These are phyloP conservation scores for Bonia amplexicaulis DNA, from an alignment of 176 grass and related monocot genomes.

Conservation along the genomic window DNA sequence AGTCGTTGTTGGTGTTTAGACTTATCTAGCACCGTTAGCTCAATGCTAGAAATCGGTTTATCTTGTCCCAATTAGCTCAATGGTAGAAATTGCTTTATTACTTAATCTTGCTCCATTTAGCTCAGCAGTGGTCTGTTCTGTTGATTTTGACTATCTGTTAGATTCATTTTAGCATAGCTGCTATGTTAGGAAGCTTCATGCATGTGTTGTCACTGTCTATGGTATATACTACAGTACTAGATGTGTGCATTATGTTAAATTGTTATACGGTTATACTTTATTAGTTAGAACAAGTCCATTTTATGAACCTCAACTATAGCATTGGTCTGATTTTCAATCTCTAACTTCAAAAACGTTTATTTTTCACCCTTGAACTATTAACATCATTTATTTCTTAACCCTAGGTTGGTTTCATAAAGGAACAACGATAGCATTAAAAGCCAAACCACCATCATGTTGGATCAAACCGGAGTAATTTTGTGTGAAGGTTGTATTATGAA, in stretches of 20 bases:
- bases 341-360: too few species aligned
- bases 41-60: not conserved
- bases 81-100: not conserved
- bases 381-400: too few species aligned
- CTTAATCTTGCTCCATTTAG: not conserved
- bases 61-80: not conserved
- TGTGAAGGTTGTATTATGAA: too few species aligned
- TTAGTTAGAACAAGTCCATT: too few species aligned
- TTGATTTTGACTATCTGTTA: not conserved
- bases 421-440: too few species aligned
- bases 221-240: not conserved
- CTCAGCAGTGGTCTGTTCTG: not conserved
- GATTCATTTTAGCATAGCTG: not conserved
- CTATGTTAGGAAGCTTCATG: not conserved
- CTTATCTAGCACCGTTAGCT: not conserved
- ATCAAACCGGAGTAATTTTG: too few species aligned
- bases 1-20: not conserved
- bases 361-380: too few species aligned
- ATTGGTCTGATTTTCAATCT: too few species aligned
- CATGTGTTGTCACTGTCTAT: not conserved
- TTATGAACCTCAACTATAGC: too few species aligned
- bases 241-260: conserved; percentile 7
- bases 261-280: not conserved
- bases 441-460: too few species aligned
- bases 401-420: too few species aligned